Conservation (phyloP, 2,329 filamentous ascomycete genomes). For the Aspergillus unguis region DNA sequence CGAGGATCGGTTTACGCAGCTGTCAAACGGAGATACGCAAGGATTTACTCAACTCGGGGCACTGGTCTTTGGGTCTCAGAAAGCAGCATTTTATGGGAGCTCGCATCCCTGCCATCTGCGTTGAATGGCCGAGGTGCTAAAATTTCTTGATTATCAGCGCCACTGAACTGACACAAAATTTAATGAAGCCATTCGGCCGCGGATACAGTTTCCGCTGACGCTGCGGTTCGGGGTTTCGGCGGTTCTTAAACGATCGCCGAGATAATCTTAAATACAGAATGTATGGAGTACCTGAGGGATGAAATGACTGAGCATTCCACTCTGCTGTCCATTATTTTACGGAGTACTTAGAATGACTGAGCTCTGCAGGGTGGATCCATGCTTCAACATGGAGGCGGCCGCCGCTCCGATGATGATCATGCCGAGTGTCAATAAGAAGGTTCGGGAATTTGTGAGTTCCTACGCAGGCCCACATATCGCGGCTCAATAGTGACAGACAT, state of each 20-base stretch:
- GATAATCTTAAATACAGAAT: background rate
- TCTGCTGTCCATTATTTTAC: background rate
- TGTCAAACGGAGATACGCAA: background rate
- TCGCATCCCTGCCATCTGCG: background rate
- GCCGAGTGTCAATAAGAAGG: background rate
- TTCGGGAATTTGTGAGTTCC: background rate
- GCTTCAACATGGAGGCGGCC: background rate
- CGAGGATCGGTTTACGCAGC: background rate
- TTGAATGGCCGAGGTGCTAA: background rate
- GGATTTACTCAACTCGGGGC: background rate
- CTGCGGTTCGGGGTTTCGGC: too few relatives aligned
- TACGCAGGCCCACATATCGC: conserved; percentile 1
- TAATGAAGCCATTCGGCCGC: background rate
- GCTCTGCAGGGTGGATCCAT: background rate
- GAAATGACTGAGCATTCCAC: conserved; percentile 7
- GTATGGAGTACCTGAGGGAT: background rate
- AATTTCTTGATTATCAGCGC: background rate
- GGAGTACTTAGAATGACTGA: too few relatives aligned
- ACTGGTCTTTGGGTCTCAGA: background rate
- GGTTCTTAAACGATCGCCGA: background rate
- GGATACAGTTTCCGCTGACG: background rate
- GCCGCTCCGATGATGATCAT: background rate
- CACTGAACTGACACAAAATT: background rate
- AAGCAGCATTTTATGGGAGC: background rate
- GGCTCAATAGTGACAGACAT: conserved; percentile 1